phyloP scores from a whole-genome alignment of 2,329 filamentous ascomycete genomes.

The Coniochaeta prunicola region DNA sequence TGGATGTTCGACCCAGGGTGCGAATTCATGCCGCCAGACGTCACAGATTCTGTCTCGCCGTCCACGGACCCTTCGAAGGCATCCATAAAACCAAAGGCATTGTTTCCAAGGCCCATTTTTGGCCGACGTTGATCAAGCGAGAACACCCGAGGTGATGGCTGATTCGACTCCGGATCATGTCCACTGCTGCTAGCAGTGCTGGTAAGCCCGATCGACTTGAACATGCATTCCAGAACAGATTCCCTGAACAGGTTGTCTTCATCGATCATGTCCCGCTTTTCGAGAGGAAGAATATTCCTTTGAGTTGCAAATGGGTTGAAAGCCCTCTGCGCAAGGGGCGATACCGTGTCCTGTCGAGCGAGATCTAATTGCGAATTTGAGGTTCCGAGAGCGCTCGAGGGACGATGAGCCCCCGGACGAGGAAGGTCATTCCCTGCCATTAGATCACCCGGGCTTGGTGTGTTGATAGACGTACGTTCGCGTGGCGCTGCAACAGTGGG shows the following conservation, averaged over 20 bases:
- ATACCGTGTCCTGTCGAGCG: conserved; percentile 27
- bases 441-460: conserved; percentile 68
- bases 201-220: conserved; percentile 83
- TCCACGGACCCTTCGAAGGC: conserved; percentile 71
- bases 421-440: conserved; percentile 70
- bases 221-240: conserved; percentile 90
- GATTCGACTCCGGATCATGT: conserved; percentile 65
- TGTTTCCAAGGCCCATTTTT: conserved; percentile 69
- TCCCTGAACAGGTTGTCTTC: conserved; percentile 85
- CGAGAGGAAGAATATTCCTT: conserved; percentile 43
- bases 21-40: conserved; percentile 60
- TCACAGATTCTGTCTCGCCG: conserved; percentile 79
- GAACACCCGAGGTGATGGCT: conserved; percentile 76
- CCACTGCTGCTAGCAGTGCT: conserved; percentile 49
- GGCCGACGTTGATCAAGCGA: conserved; percentile 78
- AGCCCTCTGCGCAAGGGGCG: conserved; percentile 40
- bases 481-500: conserved; percentile 31
- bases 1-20: conserved; percentile 57
- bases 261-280: conserved; percentile 74
- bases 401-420: conserved; percentile 46
- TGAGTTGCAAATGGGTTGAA: conserved; percentile 52
- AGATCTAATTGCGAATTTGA: conserved; percentile 21
- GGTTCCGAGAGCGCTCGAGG: conserved; percentile 12
- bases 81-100: conserved; percentile 89
- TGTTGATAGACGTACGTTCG: conserved; percentile 34